Percentiles rank a stretch among this genome's conserved stretches.
These are phyloP conservation scores for Fomitopsis betulina DNA, from an alignment of 1,284 basidiomycete genomes.

Conservation along the genomic window DNA sequence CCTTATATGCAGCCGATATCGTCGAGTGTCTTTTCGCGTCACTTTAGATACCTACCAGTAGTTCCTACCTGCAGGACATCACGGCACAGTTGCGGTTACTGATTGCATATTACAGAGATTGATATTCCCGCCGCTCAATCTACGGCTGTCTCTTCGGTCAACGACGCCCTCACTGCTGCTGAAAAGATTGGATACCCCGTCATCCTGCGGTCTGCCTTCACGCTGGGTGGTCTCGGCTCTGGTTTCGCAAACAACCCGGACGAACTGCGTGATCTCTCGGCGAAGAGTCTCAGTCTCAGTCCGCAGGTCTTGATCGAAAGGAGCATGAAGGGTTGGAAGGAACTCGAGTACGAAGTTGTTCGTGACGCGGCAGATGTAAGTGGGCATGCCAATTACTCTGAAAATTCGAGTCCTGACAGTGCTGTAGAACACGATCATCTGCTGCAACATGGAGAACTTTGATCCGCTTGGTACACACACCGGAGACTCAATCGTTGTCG, in stretches of 20 bases:
- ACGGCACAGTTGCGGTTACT: no score
- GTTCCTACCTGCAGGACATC: no score
- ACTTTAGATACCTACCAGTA: no score
- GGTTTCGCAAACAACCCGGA: slow-evolving; percentile 97
- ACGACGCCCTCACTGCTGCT: slow-evolving; percentile 89
- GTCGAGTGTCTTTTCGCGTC: no score
- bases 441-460: slow-evolving; percentile 99
- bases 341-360: slow-evolving; percentile 99
- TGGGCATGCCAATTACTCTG: slow-evolving; percentile 18
- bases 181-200: slow-evolving; percentile 95
- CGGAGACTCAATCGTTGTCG: slow-evolving; percentile 99
- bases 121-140: slow-evolving; percentile 97
- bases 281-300: slow-evolving; percentile 86
- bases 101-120: slow-evolving; percentile 63
- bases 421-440: slow-evolving; percentile 84
- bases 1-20: no score
- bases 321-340: slow-evolving; percentile 99
- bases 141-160: slow-evolving; percentile 95
- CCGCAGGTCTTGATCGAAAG: slow-evolving; percentile 98
- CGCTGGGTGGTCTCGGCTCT: slow-evolving; percentile 96
- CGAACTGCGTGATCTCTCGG: slow-evolving; percentile 92
- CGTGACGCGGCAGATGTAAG: slow-evolving; percentile 91
- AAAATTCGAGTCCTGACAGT: slow-evolving; percentile 1
- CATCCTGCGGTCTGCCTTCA: slow-evolving; percentile 97
- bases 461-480: slow-evolving; percentile 99